Evolutionary conservation across 2,329 filamentous ascomycete species (phyloP).

Genomic region (Fusarium avenaceum): DNA sequence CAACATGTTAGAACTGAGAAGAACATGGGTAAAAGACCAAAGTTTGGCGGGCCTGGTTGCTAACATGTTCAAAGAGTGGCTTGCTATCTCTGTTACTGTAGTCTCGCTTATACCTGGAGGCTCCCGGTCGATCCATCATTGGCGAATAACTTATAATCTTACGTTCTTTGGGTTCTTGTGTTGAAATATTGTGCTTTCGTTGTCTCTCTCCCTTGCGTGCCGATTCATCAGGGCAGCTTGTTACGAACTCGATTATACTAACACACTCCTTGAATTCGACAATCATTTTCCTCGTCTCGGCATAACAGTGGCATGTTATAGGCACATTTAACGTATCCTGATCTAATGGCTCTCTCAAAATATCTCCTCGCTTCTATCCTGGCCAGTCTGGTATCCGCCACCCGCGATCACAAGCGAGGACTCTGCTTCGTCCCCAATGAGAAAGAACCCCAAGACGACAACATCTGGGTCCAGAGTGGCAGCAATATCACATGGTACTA

Average conservation of each 20-base stretch:
- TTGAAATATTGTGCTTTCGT: neutral
- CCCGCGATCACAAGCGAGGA: slow-evolving; percentile 72
- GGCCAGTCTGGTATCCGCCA: slow-evolving; percentile 46
- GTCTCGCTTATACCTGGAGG: neutral
- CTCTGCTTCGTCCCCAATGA: slow-evolving; percentile 75
- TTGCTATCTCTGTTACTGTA: neutral
- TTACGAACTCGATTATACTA: no score
- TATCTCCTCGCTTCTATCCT: slow-evolving; percentile 41
- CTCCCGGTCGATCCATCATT: neutral
- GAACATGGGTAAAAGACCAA: neutral
- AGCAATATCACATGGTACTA: slow-evolving; percentile 86
- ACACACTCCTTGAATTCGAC: no score
- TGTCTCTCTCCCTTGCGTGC: neutral
- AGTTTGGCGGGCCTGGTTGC: neutral
- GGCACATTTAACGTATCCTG: neutral
- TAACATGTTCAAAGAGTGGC: slow-evolving; percentile 19
- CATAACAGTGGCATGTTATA: neutral
- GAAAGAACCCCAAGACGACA: slow-evolving; percentile 71
- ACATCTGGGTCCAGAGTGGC: slow-evolving; percentile 70
- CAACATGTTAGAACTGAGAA: neutral
- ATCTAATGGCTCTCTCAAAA: slow-evolving; percentile 27
- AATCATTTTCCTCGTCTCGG: no score
- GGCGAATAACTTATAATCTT: neutral
- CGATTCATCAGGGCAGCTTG: neutral
- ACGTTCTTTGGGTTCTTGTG: neutral